Evolutionary conservation across 352 stramenopile species (phyloP).

Genomic region (Phytopythium montanum): DNA sequence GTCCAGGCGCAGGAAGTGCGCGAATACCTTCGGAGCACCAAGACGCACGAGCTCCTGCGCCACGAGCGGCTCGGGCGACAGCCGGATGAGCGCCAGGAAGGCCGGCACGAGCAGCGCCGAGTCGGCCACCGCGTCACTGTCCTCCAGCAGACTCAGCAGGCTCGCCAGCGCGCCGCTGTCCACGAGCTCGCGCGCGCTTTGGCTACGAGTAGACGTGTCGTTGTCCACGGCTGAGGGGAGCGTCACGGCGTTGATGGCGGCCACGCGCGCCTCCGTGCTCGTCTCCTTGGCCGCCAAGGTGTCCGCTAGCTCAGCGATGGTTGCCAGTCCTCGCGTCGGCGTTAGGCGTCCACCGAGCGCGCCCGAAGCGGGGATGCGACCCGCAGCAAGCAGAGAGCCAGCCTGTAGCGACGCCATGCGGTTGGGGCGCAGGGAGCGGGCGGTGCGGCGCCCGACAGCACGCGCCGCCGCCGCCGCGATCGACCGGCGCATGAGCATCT

Average conservation of each 20-base stretch:
- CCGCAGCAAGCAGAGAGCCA: neutral
- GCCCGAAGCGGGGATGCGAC: neutral
- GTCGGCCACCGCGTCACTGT: slow-evolving; percentile 39
- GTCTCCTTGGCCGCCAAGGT: slow-evolving; percentile 34
- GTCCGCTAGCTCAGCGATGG: slow-evolving; percentile 23
- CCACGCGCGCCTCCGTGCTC: slow-evolving; percentile 24
- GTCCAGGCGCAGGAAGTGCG: slow-evolving; percentile 28
- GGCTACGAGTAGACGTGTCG: slow-evolving; percentile 19
- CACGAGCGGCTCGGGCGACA: slow-evolving; percentile 47
- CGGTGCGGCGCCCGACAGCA: neutral
- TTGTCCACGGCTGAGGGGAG: slow-evolving; percentile 21
- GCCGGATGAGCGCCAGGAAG: slow-evolving; percentile 62
- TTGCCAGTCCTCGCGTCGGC: neutral
- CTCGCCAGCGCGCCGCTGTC: slow-evolving; percentile 43
- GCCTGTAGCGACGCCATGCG: neutral
- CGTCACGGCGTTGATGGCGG: slow-evolving; percentile 29
- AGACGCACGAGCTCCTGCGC: slow-evolving; percentile 58
- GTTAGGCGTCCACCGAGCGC: neutral
- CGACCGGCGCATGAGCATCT: neutral
- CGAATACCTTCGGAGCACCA: slow-evolving; percentile 29
- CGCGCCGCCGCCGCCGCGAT: neutral
- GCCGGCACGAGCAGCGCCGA: slow-evolving; percentile 55
- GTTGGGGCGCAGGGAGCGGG: neutral
- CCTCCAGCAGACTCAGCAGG: slow-evolving; percentile 44
- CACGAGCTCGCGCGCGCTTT: slow-evolving; percentile 49